phyloP scores from a whole-genome alignment of 2,329 filamentous ascomycete species.

The Colletotrichum noveboracense region DNA sequence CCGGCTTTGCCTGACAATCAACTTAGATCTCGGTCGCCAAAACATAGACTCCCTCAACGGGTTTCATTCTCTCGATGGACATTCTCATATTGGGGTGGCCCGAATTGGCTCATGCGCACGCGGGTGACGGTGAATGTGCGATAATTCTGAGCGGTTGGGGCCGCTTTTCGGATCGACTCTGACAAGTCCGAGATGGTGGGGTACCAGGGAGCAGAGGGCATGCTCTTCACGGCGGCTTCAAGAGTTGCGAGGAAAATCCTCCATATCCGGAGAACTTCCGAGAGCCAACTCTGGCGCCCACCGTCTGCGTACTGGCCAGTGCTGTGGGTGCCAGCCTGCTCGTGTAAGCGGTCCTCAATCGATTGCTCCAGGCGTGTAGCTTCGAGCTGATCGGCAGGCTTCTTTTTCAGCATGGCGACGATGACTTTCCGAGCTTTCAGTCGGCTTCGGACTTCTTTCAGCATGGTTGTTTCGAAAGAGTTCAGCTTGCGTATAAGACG shows the following conservation, averaged over 20 bases:
- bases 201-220: background rate
- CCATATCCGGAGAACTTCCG: background rate
- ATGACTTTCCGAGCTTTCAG: background rate
- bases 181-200: background rate
- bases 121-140: background rate
- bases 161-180: background rate
- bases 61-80: background rate
- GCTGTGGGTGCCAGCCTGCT: background rate
- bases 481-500: background rate
- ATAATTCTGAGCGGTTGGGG: background rate
- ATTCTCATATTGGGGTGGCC: background rate
- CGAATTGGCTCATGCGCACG: background rate
- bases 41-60: background rate
- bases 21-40: background rate
- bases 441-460: background rate
- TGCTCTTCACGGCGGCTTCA: background rate
- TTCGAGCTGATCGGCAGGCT: background rate
- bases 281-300: background rate
- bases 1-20: background rate
- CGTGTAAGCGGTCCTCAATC: background rate
- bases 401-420: background rate
- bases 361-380: background rate
- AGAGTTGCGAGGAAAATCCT: background rate
- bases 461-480: background rate
- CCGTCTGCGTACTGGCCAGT: background rate